Evolutionary conservation across 2,329 filamentous ascomycete genomes (phyloP).

Genomic region (Xylariaceae sp.): DNA sequence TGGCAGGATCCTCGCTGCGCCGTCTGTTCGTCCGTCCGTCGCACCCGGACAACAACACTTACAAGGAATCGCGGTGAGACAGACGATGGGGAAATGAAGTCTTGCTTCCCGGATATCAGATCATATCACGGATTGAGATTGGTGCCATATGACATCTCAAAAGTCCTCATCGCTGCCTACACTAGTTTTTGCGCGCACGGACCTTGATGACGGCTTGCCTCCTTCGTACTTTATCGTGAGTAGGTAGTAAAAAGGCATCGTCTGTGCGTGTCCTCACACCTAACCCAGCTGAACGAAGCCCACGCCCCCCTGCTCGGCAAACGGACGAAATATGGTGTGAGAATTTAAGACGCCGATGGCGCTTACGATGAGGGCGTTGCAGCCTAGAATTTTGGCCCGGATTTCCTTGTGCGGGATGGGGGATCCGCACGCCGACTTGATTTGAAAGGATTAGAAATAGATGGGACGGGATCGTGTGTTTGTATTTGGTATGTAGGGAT

Average conservation of each 20-base stretch:
- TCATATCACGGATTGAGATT: no score
- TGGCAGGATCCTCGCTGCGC: background rate
- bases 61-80: no score
- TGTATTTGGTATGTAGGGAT: no score
- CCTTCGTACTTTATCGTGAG: no score
- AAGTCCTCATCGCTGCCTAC: background rate
- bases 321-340: background rate
- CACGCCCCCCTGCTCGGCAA: background rate
- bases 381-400: background rate
- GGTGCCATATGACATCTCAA: no score
- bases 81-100: no score
- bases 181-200: background rate
- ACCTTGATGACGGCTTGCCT: no score
- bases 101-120: no score
- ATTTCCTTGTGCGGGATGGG: background rate
- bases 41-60: background rate
- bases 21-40: background rate
- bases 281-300: background rate
- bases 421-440: slow-evolving; percentile 3
- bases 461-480: no score
- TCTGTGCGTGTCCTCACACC: background rate
- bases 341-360: background rate
- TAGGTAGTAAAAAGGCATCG: background rate
- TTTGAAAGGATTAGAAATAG: no score
- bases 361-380: background rate